phyloP scores from a whole-genome alignment of 2,329 filamentous ascomycete species.

The Pseudogymnoascus verrucosus region DNA sequence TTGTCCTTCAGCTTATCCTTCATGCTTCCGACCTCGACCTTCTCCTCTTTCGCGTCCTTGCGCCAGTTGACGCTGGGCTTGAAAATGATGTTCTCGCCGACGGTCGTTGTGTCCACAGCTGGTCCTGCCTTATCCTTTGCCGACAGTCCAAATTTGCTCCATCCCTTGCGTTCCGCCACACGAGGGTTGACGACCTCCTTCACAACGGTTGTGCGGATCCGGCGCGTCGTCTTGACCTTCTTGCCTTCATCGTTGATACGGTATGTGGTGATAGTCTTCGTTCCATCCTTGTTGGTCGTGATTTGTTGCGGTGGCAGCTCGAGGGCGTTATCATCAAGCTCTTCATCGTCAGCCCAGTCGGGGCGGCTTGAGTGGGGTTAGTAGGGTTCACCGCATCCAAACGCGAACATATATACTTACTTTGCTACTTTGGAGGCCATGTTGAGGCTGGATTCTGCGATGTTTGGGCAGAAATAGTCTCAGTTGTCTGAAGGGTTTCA shows the following conservation, averaged over 20 bases:
- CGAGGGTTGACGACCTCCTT: constrained; percentile 93
- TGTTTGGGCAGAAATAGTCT: neutral
- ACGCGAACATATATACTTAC: constrained; percentile 26
- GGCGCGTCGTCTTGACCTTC: constrained; percentile 94
- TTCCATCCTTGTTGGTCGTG: constrained; percentile 96
- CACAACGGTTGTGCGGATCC: constrained; percentile 84
- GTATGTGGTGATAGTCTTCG: constrained; percentile 89
- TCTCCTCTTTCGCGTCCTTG: constrained; percentile 75
- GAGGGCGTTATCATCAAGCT: constrained; percentile 69
- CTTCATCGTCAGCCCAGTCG: constrained; percentile 91
- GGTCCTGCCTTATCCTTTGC: constrained; percentile 79
- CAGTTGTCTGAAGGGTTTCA: constrained; percentile 5
- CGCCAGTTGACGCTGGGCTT: constrained; percentile 90
- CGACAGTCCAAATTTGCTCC: constrained; percentile 87
- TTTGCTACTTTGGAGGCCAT: constrained; percentile 39
- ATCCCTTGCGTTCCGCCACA: constrained; percentile 87
- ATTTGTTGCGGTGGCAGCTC: constrained; percentile 79
- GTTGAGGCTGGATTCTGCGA: constrained; percentile 20
- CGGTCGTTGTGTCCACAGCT: constrained; percentile 78
- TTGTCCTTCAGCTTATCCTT: constrained; percentile 91
- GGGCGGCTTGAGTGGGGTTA: constrained; percentile 22
- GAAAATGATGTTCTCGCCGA: constrained; percentile 98
- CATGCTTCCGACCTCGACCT: constrained; percentile 65
- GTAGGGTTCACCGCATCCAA: constrained; percentile 3
- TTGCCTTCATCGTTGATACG: constrained; percentile 86